These are phyloP conservation scores for Claviceps sp. DNA, from an alignment of 2,329 filamentous ascomycete genomes.

Conservation along the genomic window DNA sequence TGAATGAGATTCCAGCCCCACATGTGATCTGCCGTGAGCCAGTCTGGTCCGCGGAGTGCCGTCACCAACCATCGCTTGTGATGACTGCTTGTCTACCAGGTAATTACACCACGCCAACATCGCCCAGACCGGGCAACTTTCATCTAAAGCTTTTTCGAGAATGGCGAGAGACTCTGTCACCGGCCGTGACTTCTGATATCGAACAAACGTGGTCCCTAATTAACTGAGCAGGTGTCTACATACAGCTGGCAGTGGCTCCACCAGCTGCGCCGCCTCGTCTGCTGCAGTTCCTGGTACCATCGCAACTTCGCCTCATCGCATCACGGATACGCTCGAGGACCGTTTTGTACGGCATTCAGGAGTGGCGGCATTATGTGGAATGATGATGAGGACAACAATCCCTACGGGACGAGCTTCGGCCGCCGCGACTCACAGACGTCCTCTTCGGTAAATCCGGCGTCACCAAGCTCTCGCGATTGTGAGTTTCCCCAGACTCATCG, in stretches of 20 bases:
- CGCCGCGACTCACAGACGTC: slow-evolving; percentile 68
- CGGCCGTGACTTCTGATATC: slow-evolving; percentile 7
- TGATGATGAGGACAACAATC: slow-evolving; percentile 96
- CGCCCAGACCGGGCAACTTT: neutral
- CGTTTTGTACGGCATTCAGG: neutral
- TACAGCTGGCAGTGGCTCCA: slow-evolving; percentile 1
- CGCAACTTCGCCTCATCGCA: slow-evolving; percentile 1
- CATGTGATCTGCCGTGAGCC: neutral
- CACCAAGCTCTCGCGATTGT: slow-evolving; percentile 45
- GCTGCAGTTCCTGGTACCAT: neutral
- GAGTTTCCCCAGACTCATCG: slow-evolving; percentile 21
- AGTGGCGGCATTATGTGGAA: slow-evolving; percentile 64
- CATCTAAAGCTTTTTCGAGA: slow-evolving; percentile 1
- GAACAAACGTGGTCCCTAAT: neutral
- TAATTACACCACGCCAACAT: slow-evolving; percentile 1
- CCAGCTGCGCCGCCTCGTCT: slow-evolving; percentile 3
- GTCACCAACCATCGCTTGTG: neutral
- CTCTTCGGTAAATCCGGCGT: slow-evolving; percentile 50
- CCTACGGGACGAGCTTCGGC: slow-evolving; percentile 83
- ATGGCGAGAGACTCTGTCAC: slow-evolving; percentile 12
- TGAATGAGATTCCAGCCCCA: neutral
- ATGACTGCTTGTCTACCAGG: neutral
- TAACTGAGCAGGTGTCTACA: neutral
- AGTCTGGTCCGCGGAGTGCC: neutral
- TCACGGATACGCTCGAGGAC: neutral